Base-by-base conservation (phyloP, 2,329 filamentous ascomycete genomes). In the Geosmithia morbida region DNA sequence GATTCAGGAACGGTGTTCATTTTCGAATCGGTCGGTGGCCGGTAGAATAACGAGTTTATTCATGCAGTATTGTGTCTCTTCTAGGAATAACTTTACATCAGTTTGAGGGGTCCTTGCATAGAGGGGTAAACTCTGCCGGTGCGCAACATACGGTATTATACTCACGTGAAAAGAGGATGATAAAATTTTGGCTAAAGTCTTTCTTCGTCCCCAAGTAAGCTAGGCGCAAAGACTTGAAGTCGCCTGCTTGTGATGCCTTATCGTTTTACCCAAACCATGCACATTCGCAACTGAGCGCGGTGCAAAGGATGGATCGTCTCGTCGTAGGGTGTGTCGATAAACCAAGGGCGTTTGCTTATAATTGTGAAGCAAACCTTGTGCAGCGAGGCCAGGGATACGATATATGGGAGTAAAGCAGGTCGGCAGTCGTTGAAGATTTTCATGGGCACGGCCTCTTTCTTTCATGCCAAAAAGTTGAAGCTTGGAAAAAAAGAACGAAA, bases 181-280 rank as follows among this genome's bases (percentile, higher is more conserved):
- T 43, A 22, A 19, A 11, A 42, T 14, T 17, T 41, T 40, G 17
- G 40, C 37, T 16, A 48, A 60, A 74, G 74, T 77, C 74, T 79
- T 78, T 78, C 70, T 74, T 61, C 66, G 62, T 68, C 67, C 61
- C 68, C 66, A 44, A 48, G 45, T 49, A 56, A 76, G 72, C 75
- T 5, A 78, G 78, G 73, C 75, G 75, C 75, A 79, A 79, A 79
- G 75, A 79, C 75, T 74, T 63, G 56, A 79, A 79, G 75, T 79
- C 75, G 75, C 75, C 64, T 73, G 74, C 73, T 62, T 65, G 53
- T 37, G 14, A 57, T 48, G 53, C 58, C 54, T 62, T 72, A 74
- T 62, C 56, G 61, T 53, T 51, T 54, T 49, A 53, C 49, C 49
- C 56, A 66, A 66, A 69, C 65, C 70, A 74, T 74, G 65, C 58